Conservation (phyloP, 2,329 filamentous ascomycete species). For the Hymenoscyphus fructigenus region DNA sequence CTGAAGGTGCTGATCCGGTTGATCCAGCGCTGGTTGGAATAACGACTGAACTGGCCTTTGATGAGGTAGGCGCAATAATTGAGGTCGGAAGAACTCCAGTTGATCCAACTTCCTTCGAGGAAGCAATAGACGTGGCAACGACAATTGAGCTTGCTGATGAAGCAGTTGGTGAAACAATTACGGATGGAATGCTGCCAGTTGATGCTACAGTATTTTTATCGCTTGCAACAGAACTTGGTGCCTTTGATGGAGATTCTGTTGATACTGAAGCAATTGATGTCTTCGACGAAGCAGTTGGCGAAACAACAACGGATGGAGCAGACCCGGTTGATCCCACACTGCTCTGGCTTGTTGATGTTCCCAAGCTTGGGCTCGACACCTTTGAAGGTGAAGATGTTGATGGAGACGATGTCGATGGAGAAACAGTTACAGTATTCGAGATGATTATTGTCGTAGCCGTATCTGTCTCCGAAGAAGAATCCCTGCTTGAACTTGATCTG, state of each 20-base stretch:
- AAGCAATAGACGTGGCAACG: not conserved
- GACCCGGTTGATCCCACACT: slow-evolving; percentile 9
- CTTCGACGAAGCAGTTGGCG: slow-evolving; percentile 5
- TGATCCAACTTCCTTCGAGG: not conserved
- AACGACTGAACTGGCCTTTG: not conserved
- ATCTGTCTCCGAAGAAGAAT: not conserved
- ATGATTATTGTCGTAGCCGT: slow-evolving; percentile 15
- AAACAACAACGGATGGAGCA: slow-evolving; percentile 1
- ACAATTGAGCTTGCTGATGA: not conserved
- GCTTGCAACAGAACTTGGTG: not conserved
- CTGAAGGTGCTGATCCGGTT: not conserved
- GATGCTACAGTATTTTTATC: slow-evolving; percentile 4
- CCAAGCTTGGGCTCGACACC: not conserved
- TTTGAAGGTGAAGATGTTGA: not conserved
- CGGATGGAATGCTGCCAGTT: slow-evolving; percentile 5
- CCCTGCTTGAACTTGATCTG: slow-evolving; percentile 7
- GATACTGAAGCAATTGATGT: not conserved
- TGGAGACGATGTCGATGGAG: not conserved
- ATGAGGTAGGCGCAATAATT: not conserved
- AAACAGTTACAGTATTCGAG: slow-evolving; percentile 8
- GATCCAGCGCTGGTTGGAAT: not conserved
- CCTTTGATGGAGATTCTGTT: not conserved
- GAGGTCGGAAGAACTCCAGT: not conserved
- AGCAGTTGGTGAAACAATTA: slow-evolving; percentile 10
- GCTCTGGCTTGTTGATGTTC: slow-evolving; percentile 6